phyloP scores from a whole-genome alignment of 1,284 basidiomycete species.

The Ceratorhiza oryzae-sativae region DNA sequence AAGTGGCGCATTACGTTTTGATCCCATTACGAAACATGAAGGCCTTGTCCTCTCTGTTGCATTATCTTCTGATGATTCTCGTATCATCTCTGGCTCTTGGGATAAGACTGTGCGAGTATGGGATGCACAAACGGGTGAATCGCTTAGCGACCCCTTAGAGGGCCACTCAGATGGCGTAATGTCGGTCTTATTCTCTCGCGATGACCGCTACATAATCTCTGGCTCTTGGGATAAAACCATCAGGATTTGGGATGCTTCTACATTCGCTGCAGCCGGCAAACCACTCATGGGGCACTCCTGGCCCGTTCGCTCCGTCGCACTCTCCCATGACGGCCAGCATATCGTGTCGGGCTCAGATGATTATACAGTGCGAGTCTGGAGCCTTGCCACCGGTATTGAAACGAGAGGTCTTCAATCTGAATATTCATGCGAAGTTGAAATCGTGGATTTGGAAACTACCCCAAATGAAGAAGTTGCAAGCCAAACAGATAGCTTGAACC shows the following conservation, averaged over 20 bases:
- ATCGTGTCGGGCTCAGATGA: conserved; percentile 1
- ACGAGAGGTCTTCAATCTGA: too few species aligned
- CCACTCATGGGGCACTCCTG: not conserved
- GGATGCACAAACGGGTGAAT: conserved; percentile 5
- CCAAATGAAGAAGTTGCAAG: too few species aligned
- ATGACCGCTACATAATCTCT: conserved; percentile 19
- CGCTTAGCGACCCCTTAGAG: not conserved
- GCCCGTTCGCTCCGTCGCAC: not conserved
- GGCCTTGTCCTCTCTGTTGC: conserved; percentile 29
- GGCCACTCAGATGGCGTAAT: not conserved
- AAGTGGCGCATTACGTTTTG: conserved; percentile 5
- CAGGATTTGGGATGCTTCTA: conserved; percentile 33
- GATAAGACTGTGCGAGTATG: too few species aligned
- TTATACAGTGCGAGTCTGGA: not conserved
- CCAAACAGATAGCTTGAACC: too few species aligned
- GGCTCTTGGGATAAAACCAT: conserved; percentile 29
- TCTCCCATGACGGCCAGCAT: not conserved
- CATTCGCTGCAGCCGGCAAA: not conserved
- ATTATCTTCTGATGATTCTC: conserved; percentile 30
- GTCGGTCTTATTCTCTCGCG: conserved; percentile 22
- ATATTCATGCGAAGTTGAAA: too few species aligned
- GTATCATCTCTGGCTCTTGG: conserved; percentile 15
- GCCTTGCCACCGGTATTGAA: too few species aligned
- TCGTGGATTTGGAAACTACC: too few species aligned
- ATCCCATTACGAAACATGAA: not conserved